A percentile compares a stretch with the other conserved stretches of the same genome.
Conservation (phyloP, 2,329 filamentous ascomycete genomes). For the Mycosphaerella arachidis region DNA sequence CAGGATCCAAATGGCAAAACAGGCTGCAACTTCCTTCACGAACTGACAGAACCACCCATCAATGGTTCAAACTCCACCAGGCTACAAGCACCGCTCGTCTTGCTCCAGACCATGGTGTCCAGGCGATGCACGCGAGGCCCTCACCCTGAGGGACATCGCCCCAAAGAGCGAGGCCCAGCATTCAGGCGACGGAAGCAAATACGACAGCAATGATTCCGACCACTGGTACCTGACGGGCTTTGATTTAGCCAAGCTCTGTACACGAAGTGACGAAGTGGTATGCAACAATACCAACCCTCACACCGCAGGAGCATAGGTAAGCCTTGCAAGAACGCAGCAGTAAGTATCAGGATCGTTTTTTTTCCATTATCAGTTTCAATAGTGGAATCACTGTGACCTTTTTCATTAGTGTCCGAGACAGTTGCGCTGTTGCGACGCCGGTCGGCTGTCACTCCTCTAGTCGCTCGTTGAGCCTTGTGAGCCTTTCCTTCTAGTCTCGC, state of each 20-base stretch:
- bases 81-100: slow-evolving; percentile 11
- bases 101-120: slow-evolving; percentile 22
- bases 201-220: neutral
- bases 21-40: slow-evolving; percentile 12
- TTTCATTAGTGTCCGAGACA: neutral
- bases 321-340: neutral
- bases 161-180: neutral
- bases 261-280: no score
- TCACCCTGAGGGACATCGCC: neutral
- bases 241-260: slow-evolving; percentile 29
- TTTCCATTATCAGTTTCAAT: no score
- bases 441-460: neutral
- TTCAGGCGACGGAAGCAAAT: neutral
- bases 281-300: no score
- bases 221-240: slow-evolving; percentile 14
- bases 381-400: neutral
- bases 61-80: slow-evolving; percentile 20
- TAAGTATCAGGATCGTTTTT: neutral
- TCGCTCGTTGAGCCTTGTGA: neutral
- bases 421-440: neutral
- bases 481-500: neutral
- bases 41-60: slow-evolving; percentile 10
- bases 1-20: neutral
- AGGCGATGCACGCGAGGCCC: slow-evolving; percentile 13
- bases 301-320: neutral